Evolutionary conservation across 345 rosid genomes (phyloP), one percentile per base, ranked within the genome.

Genomic region (Pelargonium nanum): DNA sequence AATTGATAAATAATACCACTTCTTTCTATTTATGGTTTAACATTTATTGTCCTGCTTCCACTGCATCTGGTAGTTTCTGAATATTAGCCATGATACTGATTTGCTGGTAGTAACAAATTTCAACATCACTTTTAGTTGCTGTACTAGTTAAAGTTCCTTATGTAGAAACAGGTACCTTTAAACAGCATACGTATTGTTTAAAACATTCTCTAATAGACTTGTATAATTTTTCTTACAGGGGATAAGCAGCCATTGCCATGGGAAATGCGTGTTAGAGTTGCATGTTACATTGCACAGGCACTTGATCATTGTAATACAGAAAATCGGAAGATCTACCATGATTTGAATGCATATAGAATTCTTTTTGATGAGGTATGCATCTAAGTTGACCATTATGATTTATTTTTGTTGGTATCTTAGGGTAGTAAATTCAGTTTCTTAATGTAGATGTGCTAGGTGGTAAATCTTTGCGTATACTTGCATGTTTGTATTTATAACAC

Each of bases 171-270:
- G 32, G 32, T 28, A 28, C 7, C 7, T 3, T 7, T 28, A 28
- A 3, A 40, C 48, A 40, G 9, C 15, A 17, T 3, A 40, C 15
- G 15, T 12, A 9, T 40, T 40, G 48, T 40, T 40, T 17, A 40
- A 17, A 40, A 17, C 16, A 12, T 40, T 40, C 48, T 40, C 15
- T 40, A 40, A 40, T 17, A 40, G 10, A 40, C 15, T 17, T 12
- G 48, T 40, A 40, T 2, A 17, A 2, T 40, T 40, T 15, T 0
- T 12, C 0, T 22, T 55, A 55, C 62, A 77, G 81, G 81, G 81
- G 81, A 77, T 60, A 70, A 65, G 56, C 81, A 77, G 65, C 81
- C 78, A 7, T 74, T 77, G 78, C 71, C 74, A 74, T 77, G 81
- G 81, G 62, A 75, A 65, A 77, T 77, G 78, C 68, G 81, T 52